Percentiles rank a stretch among this genome's conserved stretches.
phyloP scores from a whole-genome alignment of 768 basidiomycete species.

The Suillus lakei region DNA sequence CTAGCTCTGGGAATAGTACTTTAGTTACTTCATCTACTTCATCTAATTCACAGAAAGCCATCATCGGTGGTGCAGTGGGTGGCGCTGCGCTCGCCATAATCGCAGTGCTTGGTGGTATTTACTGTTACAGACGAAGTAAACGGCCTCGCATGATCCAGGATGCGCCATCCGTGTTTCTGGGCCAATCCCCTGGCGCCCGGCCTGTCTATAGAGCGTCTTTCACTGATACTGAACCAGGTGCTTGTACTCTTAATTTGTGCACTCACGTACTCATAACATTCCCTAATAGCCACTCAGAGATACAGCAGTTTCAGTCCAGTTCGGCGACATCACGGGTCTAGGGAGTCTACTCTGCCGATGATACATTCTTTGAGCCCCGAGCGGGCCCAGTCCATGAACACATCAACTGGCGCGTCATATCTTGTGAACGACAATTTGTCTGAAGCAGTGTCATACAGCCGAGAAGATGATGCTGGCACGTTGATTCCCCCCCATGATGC shows the following conservation, averaged over 20 bases:
- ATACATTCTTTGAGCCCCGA: not conserved
- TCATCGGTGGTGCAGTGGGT: conserved; percentile 2
- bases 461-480: conserved; percentile 4
- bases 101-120: not conserved
- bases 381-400: not conserved
- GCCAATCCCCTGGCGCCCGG: not conserved
- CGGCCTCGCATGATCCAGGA: conserved; percentile 1
- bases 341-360: not conserved
- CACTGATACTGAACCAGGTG: not conserved
- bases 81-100: not conserved
- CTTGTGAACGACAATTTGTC: not conserved
- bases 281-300: not conserved
- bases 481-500: not conserved
- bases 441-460: not conserved
- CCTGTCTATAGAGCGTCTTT: not conserved
- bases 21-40: not conserved
- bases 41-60: not conserved
- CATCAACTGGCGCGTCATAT: not conserved
- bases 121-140: not conserved
- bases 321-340: not conserved
- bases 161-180: not conserved
- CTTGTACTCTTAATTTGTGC: not conserved
- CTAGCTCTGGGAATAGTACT: not conserved
- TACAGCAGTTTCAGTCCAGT: not conserved
- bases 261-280: not conserved